Evolutionary conservation across 2,329 filamentous ascomycete species (phyloP).

Genomic region (Orbilia brochopaga): DNA sequence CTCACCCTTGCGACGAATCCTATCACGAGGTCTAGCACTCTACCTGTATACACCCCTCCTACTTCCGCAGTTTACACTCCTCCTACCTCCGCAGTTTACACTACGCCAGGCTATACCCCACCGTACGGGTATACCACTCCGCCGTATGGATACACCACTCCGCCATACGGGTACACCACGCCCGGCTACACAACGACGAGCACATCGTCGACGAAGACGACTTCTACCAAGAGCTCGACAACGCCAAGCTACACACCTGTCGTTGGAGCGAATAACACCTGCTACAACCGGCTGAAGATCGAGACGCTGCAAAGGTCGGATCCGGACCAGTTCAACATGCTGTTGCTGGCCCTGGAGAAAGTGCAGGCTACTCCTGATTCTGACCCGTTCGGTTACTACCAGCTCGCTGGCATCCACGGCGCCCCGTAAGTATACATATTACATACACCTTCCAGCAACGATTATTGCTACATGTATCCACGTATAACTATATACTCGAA

Average conservation of each 20-base stretch:
- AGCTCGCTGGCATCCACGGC: constrained; percentile 52
- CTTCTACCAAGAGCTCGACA: constrained; percentile 21
- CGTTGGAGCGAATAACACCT: constrained; percentile 42
- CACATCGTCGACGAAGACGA: constrained; percentile 4
- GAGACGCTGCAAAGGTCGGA: constrained; percentile 34
- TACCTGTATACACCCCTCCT: constrained; percentile 8
- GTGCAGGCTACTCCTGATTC: constrained; percentile 51
- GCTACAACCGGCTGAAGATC: constrained; percentile 49
- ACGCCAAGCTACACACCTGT: constrained; percentile 42
- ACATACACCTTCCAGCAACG: background rate
- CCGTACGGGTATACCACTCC: constrained; percentile 7
- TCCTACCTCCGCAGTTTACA: constrained; percentile 19
- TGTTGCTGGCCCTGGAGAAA: constrained; percentile 50
- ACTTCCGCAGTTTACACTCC: constrained; percentile 17
- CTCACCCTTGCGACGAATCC: background rate
- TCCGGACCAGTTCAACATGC: constrained; percentile 52
- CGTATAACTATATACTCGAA: background rate
- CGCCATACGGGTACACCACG: constrained; percentile 8
- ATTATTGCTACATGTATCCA: background rate
- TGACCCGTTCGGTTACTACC: constrained; percentile 50
- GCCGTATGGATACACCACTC: constrained; percentile 3
- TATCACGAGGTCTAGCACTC: constrained; percentile 7
- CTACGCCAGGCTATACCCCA: background rate
- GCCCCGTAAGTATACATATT: constrained; percentile 31
- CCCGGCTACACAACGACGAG: constrained; percentile 24